A percentile compares a stretch with the other conserved stretches of the same genome.
Conservation (phyloP, 2,329 filamentous ascomycete genomes). For the Talaromyces sp. region DNA sequence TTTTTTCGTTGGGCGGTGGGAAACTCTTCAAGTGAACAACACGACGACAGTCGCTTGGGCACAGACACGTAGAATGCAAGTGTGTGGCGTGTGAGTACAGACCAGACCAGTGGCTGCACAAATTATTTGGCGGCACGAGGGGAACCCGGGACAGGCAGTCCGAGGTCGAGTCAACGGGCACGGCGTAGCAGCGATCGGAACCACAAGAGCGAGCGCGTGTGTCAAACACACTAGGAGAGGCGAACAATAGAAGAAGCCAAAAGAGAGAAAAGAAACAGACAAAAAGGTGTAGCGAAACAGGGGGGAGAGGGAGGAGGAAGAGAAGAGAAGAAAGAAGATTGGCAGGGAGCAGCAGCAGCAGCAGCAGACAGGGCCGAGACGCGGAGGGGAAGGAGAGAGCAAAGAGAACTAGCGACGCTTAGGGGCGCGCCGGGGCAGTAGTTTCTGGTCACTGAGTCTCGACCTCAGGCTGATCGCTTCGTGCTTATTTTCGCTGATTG, state of each 20-base stretch:
- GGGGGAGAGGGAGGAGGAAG: slow-evolving; percentile 16
- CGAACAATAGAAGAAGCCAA: slow-evolving; percentile 18
- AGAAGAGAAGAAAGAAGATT: slow-evolving; percentile 14
- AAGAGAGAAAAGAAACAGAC: slow-evolving; percentile 19
- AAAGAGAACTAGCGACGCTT: neutral
- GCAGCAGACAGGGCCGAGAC: slow-evolving; percentile 10
- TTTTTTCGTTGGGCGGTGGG: slow-evolving; percentile 9
- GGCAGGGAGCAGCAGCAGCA: slow-evolving; percentile 5
- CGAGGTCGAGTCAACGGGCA: slow-evolving; percentile 9
- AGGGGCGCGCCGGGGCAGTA: neutral
- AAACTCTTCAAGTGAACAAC: slow-evolving; percentile 12
- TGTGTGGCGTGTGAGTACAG: slow-evolving; percentile 23
- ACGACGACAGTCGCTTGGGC: neutral
- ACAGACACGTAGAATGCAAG: neutral
- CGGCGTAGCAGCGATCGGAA: slow-evolving; percentile 14
- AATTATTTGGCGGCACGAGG: slow-evolving; percentile 23
- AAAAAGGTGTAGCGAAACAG: slow-evolving; percentile 12
- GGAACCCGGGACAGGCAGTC: slow-evolving; percentile 16
- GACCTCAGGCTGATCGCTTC: neutral
- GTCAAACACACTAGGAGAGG: slow-evolving; percentile 40
- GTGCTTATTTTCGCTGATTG: neutral
- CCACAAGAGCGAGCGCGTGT: slow-evolving; percentile 40
- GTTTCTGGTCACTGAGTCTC: neutral
- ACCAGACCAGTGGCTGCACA: slow-evolving; percentile 44
- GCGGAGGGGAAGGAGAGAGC: slow-evolving; percentile 13